Conservation (phyloP, 192 early-diverging fungal species). For the Rhizophagus clarus region DNA sequence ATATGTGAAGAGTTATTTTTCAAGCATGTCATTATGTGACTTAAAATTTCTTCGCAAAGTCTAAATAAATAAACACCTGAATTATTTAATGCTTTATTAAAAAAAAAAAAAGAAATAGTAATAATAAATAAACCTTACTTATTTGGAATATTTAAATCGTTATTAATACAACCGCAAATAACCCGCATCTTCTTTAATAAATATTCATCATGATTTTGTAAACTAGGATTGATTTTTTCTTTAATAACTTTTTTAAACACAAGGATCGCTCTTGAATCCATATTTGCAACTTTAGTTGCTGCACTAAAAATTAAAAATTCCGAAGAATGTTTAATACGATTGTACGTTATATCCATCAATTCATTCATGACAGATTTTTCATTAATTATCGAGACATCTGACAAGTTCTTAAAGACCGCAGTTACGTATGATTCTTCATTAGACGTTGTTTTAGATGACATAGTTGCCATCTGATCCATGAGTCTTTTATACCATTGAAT, state of each 20-base stretch:
- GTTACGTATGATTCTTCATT: background rate
- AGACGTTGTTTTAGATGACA: background rate
- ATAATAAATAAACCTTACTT: background rate
- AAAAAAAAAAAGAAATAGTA: background rate
- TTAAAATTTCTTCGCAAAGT: background rate
- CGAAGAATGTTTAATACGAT: background rate
- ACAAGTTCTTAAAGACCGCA: background rate
- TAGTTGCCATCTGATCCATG: background rate
- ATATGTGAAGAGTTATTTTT: background rate
- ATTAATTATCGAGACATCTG: background rate
- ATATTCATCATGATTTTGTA: background rate
- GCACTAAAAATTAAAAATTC: background rate
- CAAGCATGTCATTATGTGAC: background rate
- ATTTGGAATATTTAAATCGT: background rate
- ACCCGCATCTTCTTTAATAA: background rate
- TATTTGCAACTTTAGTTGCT: background rate
- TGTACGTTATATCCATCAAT: background rate
- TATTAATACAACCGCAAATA: background rate
- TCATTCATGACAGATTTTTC: background rate
- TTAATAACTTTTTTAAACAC: background rate
- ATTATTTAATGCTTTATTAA: background rate
- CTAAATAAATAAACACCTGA: background rate
- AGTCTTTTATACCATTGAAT: background rate
- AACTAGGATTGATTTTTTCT: background rate
- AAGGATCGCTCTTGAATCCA: background rate